phyloP scores from a whole-genome alignment of 225 moss, liverwort and hornwort species.

The Polytrichum commune region DNA sequence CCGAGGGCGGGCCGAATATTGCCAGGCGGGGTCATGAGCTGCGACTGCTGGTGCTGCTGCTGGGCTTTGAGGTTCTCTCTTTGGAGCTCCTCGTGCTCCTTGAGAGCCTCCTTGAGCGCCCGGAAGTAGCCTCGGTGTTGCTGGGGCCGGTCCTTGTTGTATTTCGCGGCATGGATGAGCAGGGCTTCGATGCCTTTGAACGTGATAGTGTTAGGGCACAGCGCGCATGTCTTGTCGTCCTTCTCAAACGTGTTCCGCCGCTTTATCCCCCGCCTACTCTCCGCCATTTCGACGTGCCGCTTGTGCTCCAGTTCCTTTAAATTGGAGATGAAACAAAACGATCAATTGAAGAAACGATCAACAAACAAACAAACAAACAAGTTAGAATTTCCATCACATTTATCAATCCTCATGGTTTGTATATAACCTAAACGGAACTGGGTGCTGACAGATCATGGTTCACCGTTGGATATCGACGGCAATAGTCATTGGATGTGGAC shows the following conservation, averaged over 20 bases:
- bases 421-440: too few species aligned
- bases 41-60: too few species aligned
- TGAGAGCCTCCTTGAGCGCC: conserved; percentile 67
- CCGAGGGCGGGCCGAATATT: not conserved
- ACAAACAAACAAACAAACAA: too few species aligned
- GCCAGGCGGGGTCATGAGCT: not conserved
- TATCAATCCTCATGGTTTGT: too few species aligned
- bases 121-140: conserved; percentile 85
- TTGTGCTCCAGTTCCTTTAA: conserved; percentile 42
- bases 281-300: conserved; percentile 32
- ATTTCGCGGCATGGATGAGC: conserved; percentile 82
- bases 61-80: conserved; percentile 2
- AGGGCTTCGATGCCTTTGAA: conserved; percentile 86
- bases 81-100: conserved; percentile 29
- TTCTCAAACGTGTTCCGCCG: conserved; percentile 20
- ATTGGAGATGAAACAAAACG: too few species aligned
- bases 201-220: conserved; percentile 32
- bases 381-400: too few species aligned
- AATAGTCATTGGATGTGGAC: too few species aligned
- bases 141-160: conserved; percentile 68
- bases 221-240: conserved; percentile 35
- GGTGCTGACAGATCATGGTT: too few species aligned
- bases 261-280: conserved; percentile 34
- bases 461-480: too few species aligned
- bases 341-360: too few species aligned